Percentiles rank a stretch among this genome's conserved stretches.
phyloP scores from a whole-genome alignment of 163 green algal species.

The Trebouxia gelatinosa region DNA sequence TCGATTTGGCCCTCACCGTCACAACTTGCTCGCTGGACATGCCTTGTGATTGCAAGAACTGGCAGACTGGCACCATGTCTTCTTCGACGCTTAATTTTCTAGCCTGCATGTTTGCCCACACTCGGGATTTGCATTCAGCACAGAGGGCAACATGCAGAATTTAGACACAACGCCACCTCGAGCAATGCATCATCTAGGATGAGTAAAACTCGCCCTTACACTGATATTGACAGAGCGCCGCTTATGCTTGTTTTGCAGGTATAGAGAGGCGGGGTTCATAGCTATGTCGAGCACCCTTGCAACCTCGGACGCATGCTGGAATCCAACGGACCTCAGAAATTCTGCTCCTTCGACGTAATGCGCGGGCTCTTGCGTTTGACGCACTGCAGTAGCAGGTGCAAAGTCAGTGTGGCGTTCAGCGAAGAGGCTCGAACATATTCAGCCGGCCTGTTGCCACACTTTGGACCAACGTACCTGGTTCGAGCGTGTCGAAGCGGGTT shows the following conservation, averaged over 20 bases:
- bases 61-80: slow-evolving; percentile 73
- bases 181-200: background rate
- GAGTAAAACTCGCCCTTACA: no score
- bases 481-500: no score
- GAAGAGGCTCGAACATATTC: no score
- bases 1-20: slow-evolving; percentile 40
- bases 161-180: background rate
- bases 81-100: slow-evolving; percentile 63
- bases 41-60: slow-evolving; percentile 53
- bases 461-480: no score
- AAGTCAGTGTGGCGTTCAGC: no score
- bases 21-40: slow-evolving; percentile 54
- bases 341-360: slow-evolving; percentile 20
- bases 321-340: slow-evolving; percentile 49
- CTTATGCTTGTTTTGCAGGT: slow-evolving; percentile 46
- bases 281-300: slow-evolving; percentile 75
- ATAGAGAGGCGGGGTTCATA: slow-evolving; percentile 84
- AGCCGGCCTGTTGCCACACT: no score
- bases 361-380: no score
- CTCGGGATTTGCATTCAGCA: background rate
- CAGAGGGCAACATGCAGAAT: background rate
- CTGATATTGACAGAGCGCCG: slow-evolving; percentile 56
- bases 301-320: slow-evolving; percentile 64
- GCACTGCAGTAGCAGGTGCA: no score
- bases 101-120: slow-evolving; percentile 49